Evolutionary conservation across 306 rosid genomes (phyloP), one percentile per base, ranked within the genome.

Genomic region (Pterocarpus santalinus): DNA sequence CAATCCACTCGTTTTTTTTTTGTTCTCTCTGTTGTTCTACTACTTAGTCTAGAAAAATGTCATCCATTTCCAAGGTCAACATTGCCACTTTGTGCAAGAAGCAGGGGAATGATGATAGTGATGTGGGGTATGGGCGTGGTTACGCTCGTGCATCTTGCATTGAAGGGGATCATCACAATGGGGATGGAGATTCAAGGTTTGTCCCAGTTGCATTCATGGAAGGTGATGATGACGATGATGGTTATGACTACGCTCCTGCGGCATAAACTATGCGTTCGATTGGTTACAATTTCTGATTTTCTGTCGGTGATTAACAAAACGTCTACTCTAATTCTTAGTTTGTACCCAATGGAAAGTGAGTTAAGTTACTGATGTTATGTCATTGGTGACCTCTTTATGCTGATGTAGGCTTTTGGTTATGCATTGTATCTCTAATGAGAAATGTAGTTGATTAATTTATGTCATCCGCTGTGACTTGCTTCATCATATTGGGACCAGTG

Each of bases 161-260:
- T 65, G 32, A 65, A 35, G 13, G 49, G 6, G 13, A 16, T 47
- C 9, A 43, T 43, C 47, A 43, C 28, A 22, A 22, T 22, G 28
- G 28, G 28, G 28, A 22, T 0, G 67, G 2, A 33, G 17, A 32
- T n/a, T 36, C 28, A 2, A 11, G 7, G 2, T 15, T 35, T 38
- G 70, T 11, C 9, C 38, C 34, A 44, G 57, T 32, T 5, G 14
- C 52, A 38, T 16, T 36, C 73, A 44, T 28, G 17, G 57, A 44
- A 46, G 66, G 33, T 51, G 86, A 84, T 0, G 86, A 84, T 3
- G 78, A 82, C 2, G 87, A 80, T 36, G 87, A 51, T 3, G 65
- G n/a, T 22, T 82, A 65, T 34, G 90, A 82, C 64, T 85, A 58
- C 17, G 88, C 90, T 60, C 89, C 86, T 0, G 89, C 89, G 17